These are phyloP conservation scores for Mitragyna speciosa DNA, from an alignment of 257 asterid genomes.

Conservation along the genomic window DNA sequence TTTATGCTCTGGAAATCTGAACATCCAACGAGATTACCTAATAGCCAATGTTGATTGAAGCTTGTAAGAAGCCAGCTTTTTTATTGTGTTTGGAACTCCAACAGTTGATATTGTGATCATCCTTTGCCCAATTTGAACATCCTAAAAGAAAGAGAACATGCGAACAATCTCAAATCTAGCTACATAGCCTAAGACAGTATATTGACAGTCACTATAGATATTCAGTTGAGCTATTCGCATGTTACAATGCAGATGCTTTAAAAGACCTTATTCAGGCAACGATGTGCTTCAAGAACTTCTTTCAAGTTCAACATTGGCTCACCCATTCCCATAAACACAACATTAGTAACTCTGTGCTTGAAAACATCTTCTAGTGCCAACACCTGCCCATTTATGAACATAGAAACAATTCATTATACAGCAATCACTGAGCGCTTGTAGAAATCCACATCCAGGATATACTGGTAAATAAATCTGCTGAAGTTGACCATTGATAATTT, in stretches of 20 bases:
- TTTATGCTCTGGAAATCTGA: neutral
- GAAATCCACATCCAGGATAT: neutral
- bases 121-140: conserved; percentile 92
- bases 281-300: conserved; percentile 91
- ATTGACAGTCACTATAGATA: neutral
- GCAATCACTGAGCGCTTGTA: neutral
- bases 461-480: neutral
- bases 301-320: conserved; percentile 97
- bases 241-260: neutral
- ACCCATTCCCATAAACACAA: conserved; percentile 99
- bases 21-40: conserved; percentile 45
- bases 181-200: neutral
- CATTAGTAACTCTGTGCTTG: conserved; percentile 85
- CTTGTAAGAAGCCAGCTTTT: conserved; percentile 77
- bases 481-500: neutral
- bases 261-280: conserved; percentile 89
- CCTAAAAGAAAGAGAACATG: conserved; percentile 42
- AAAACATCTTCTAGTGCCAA: conserved; percentile 86
- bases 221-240: neutral
- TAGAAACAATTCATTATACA: conserved; percentile 3
- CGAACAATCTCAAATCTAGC: conserved; percentile 15
- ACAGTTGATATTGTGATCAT: conserved; percentile 98
- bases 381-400: conserved; percentile 52
- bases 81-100: conserved; percentile 94
- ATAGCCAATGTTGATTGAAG: conserved; percentile 95